These are phyloP conservation scores for Quercus aquifolioides DNA, from an alignment of 306 rosid genomes.

Conservation along the genomic window DNA sequence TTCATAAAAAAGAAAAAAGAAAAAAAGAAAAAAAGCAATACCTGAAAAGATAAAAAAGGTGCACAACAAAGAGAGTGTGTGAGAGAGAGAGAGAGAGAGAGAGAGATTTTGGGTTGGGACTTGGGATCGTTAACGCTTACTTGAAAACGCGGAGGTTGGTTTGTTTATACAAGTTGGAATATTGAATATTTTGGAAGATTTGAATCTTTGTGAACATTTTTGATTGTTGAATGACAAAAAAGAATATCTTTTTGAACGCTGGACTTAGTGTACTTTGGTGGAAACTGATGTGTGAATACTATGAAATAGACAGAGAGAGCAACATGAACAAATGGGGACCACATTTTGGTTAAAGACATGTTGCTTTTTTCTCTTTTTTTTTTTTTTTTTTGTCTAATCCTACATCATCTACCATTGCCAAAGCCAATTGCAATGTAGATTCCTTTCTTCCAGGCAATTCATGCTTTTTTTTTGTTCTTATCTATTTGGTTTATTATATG, in stretches of 20 bases:
- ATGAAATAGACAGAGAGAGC: no score
- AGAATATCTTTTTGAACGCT: no score
- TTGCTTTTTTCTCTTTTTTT: no score
- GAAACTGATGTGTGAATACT: background rate
- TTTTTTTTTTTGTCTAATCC: no score
- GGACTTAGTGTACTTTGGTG: background rate
- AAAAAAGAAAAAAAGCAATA: background rate
- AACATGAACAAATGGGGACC: no score
- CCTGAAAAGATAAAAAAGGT: background rate
- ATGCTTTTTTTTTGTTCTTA: background rate
- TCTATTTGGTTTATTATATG: background rate
- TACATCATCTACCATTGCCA: no score
- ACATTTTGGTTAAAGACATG: no score
- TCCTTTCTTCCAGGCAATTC: background rate
- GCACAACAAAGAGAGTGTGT: no score
- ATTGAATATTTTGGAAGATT: background rate
- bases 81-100: background rate
- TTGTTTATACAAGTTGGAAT: background rate
- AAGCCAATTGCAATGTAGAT: no score
- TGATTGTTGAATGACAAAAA: no score
- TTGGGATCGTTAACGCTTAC: constrained; percentile 13
- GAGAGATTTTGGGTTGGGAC: constrained; percentile 10
- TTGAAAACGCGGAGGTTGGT: constrained; percentile 28
- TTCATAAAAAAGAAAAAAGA: background rate
- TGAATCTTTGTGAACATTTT: no score